Evolutionary conservation across 1,284 basidiomycete species (phyloP), one percentile per base, ranked within the genome.

Genomic region (Rhodofomes roseus): DNA sequence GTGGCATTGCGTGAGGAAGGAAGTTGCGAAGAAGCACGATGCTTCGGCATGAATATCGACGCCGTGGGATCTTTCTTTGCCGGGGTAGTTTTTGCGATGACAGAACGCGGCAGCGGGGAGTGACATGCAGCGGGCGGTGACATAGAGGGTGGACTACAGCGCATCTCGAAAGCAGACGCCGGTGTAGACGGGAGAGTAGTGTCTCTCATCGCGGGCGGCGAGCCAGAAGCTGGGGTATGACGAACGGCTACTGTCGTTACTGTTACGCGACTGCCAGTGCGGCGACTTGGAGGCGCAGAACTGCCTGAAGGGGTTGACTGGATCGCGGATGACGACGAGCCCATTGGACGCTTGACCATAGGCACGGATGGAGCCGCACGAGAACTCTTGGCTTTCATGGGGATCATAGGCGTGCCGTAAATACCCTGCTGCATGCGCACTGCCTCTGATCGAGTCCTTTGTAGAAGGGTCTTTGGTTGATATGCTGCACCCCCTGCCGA

Each of bases 1-100:
- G 57, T 20, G 2, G 39, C 6, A 31, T n/a, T 54, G 39, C 59
- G 54, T 16, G 59, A 60, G 63, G 75, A 70, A 60, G 81, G 78
- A 18, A 81, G 79, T 66, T 89, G 87, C 43, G 86, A 87, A 70
- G 83, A 74, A 22, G 82, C 79, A 59, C 86, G 85, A 65, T 85
- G 85, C 72, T 90, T 91, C 50, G 89, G 89, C 73, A 91, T 84
- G 71, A 91, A 91, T 40, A 91, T 72, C 54, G 81, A 78, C 53
- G 86, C 77, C 80, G 83, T 83, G 27, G 83, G 84, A 69, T 88
- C 81, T 71, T 80, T 89, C 76, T 85, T 88, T 61, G 71, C 65
- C 63, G 75, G 63, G 23, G 65, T 59, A n/a, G 59, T 44, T 43
- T 54, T 57, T 11, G 59, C 29, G 23, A 63, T 44, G 5, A 53